A percentile compares a stretch with the other conserved stretches of the same genome.
Evolutionary conservation across 306 rosid species (phyloP).

Genomic region (Prunus persica): Prunus_persica_NCBIv2 NC_034016.1:20100501-20101000

Average conservation of each 20-base stretch:
- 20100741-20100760: not conserved
- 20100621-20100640: conserved; percentile 34
- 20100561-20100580: conserved; percentile 4
- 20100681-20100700: conserved; percentile 8
- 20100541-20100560: not conserved
- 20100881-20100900: not conserved
- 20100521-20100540: not conserved
- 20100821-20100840: conserved; percentile 14
- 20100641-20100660: conserved; percentile 21
- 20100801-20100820: not conserved
- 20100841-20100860: not conserved
- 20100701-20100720: conserved; percentile 16
- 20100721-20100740: conserved; percentile 17
- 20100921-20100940: not conserved
- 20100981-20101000: not conserved
- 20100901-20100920: not conserved
- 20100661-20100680: not conserved
- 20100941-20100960: not conserved
- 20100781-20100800: not conserved
- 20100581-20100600: not conserved
- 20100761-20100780: not conserved
- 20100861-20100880: no score
- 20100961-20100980: not conserved
- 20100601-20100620: conserved; percentile 5
- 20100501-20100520: not conserved